phyloP scores from a whole-genome alignment of 805 yeast species.

The Lachancea lanzarotensis region DNA sequence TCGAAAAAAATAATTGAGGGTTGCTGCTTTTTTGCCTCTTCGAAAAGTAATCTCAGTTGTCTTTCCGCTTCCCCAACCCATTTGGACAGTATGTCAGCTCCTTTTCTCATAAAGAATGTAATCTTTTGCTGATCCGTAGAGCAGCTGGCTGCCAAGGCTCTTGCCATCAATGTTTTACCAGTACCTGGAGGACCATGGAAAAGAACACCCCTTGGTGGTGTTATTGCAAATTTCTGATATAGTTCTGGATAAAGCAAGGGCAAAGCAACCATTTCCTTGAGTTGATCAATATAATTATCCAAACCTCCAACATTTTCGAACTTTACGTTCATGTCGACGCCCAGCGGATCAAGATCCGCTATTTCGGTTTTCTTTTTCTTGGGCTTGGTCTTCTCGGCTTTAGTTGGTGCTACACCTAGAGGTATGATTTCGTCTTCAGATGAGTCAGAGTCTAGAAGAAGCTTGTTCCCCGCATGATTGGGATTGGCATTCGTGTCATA shows the following conservation, averaged over 20 bases:
- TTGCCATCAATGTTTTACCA: conserved; percentile 95
- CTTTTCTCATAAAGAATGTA: conserved; percentile 96
- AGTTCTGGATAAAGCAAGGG: conserved; percentile 92
- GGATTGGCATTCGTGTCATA: conserved; percentile 25
- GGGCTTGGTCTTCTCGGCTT: conserved; percentile 30
- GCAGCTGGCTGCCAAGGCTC: conserved; percentile 94
- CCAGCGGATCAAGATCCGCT: conserved; percentile 91
- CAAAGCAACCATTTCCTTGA: conserved; percentile 93
- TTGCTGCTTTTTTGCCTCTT: conserved; percentile 93
- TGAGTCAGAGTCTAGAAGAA: conserved; percentile 47
- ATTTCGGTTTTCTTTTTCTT: conserved; percentile 49
- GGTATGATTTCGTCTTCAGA: conserved; percentile 57
- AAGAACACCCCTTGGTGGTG: conserved; percentile 95
- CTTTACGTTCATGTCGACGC: conserved; percentile 79
- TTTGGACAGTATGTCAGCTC: conserved; percentile 93
- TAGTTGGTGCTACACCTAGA: conserved; percentile 35
- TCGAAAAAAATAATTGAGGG: conserved; percentile 95
- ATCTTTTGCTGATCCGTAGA: conserved; percentile 79
- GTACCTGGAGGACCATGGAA: conserved; percentile 99
- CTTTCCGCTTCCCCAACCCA: conserved; percentile 99
- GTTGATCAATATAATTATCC: conserved; percentile 80
- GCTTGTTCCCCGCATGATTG: conserved; percentile 24
- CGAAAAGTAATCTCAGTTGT: conserved; percentile 81
- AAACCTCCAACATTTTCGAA: conserved; percentile 87
- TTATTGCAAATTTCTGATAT: conserved; percentile 79